These are phyloP conservation scores for Alternaria hordeiaustralica DNA, from an alignment of 2,329 filamentous ascomycete species.

Conservation along the genomic window DNA sequence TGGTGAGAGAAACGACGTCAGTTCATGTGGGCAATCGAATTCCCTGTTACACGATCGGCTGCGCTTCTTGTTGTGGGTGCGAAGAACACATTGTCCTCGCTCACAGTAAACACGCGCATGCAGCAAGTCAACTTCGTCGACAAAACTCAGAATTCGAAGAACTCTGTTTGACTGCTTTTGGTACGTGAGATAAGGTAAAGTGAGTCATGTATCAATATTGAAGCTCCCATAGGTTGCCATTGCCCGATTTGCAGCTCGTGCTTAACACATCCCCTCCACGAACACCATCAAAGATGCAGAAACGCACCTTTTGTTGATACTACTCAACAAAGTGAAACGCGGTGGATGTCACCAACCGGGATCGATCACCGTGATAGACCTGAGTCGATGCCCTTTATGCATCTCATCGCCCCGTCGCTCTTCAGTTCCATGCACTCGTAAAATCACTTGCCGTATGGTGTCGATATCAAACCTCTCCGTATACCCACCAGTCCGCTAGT, in stretches of 20 bases:
- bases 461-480: neutral
- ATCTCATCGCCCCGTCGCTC: neutral
- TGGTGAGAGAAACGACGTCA: neutral
- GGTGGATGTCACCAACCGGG: neutral
- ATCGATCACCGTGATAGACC: neutral
- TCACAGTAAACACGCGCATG: neutral
- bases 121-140: neutral
- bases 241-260: neutral
- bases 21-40: neutral
- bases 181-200: neutral
- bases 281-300: neutral
- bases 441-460: neutral
- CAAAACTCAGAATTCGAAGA: neutral
- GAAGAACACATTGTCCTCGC: neutral
- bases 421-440: neutral
- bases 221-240: neutral
- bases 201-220: neutral
- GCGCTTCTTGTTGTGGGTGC: neutral
- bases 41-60: neutral
- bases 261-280: neutral
- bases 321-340: neutral
- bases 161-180: neutral
- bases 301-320: neutral
- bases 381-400: neutral
- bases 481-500: neutral